These are phyloP conservation scores for Cercospora brassicicola DNA, from an alignment of 2,329 filamentous ascomycete species.

Conservation along the genomic window DNA sequence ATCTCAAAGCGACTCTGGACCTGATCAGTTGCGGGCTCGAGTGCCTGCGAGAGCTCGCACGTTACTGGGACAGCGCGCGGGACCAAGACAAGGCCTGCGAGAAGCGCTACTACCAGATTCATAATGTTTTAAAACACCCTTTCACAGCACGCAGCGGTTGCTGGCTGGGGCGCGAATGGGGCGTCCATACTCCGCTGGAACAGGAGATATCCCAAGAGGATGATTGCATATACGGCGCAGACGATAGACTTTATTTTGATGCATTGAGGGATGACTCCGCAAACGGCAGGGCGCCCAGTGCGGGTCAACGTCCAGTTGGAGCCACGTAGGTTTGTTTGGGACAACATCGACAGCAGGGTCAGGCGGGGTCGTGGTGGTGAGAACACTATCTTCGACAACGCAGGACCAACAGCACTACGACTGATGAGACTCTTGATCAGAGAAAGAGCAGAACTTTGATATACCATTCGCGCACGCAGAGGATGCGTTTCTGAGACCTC, in stretches of 20 bases:
- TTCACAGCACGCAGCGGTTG: constrained; percentile 41
- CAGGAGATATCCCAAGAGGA: constrained; percentile 32
- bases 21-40: constrained; percentile 55
- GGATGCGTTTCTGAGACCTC: background rate
- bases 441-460: background rate
- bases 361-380: background rate
- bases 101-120: constrained; percentile 49
- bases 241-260: constrained; percentile 31
- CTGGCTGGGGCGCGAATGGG: constrained; percentile 40
- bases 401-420: constrained; percentile 25
- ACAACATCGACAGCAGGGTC: constrained; percentile 27
- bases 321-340: background rate
- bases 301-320: constrained; percentile 14
- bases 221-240: constrained; percentile 40
- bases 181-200: constrained; percentile 36
- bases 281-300: constrained; percentile 10
- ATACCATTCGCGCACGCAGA: background rate
- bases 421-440: constrained; percentile 13
- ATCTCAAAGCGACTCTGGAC: constrained; percentile 55
- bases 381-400: background rate
- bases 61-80: constrained; percentile 61
- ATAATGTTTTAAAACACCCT: constrained; percentile 41
- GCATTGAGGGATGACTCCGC: constrained; percentile 28
- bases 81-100: constrained; percentile 54
- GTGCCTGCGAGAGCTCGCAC: constrained; percentile 57